Evolutionary conservation across 345 rosid genomes (phyloP).

Genomic region (Citrus sp.): DNA sequence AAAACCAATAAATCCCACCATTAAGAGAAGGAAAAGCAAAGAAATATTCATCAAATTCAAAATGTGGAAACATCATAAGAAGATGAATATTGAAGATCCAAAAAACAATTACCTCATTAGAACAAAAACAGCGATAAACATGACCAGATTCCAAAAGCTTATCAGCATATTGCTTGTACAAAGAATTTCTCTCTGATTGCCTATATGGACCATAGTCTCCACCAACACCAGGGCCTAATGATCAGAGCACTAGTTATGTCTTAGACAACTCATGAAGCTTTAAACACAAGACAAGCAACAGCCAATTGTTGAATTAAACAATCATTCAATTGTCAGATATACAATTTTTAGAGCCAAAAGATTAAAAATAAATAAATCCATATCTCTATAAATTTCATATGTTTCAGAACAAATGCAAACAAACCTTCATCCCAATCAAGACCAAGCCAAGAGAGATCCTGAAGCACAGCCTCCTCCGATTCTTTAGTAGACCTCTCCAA

Average conservation of each 20-base stretch:
- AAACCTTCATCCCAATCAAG: constrained; percentile 95
- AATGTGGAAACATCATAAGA: background rate
- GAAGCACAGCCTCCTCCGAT: constrained; percentile 91
- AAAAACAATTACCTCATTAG: constrained; percentile 55
- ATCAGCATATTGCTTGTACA: constrained; percentile 70
- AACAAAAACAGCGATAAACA: constrained; percentile 88
- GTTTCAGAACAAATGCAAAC: background rate
- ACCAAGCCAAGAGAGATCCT: constrained; percentile 88
- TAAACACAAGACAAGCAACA: background rate
- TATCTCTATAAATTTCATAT: background rate
- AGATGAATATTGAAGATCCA: background rate
- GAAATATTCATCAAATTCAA: background rate
- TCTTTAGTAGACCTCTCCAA: constrained; percentile 87
- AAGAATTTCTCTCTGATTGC: constrained; percentile 87
- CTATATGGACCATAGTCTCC: constrained; percentile 88
- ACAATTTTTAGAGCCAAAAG: background rate
- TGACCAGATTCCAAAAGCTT: constrained; percentile 83
- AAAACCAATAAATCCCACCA: background rate
- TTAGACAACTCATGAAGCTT: background rate
- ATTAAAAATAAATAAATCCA: background rate
- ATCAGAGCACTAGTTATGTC: background rate
- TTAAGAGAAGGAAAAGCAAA: background rate
- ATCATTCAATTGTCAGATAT: background rate
- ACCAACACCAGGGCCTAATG: constrained; percentile 68
- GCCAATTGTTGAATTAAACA: background rate